These are phyloP conservation scores for Chlamydomonas sphaeroides DNA, from an alignment of 139 green algal species.

Conservation along the genomic window DNA sequence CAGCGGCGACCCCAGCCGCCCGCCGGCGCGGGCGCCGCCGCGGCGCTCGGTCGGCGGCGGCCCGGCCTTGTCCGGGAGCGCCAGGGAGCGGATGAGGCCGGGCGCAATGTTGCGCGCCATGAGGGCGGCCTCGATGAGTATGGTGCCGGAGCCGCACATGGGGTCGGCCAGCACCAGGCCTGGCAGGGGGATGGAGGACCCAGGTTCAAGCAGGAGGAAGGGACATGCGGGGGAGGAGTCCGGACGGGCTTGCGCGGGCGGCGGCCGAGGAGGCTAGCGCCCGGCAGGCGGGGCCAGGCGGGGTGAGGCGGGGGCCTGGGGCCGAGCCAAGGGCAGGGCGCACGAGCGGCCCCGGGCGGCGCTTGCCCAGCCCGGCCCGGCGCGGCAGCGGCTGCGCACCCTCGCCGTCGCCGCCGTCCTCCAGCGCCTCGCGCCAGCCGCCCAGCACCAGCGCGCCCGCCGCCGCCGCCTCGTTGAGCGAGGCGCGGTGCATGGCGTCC, in stretches of 20 bases:
- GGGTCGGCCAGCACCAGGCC: conserved; percentile 79
- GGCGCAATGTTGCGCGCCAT: conserved; percentile 82
- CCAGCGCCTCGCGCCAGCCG: conserved; percentile 62
- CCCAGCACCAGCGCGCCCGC: conserved; percentile 80
- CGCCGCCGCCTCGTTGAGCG: conserved; percentile 91
- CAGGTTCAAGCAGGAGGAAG: too few species aligned
- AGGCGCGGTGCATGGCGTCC: conserved; percentile 83
- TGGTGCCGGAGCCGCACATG: conserved; percentile 93
- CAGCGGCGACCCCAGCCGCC: background rate
- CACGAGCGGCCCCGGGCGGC: too few species aligned
- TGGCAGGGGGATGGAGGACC: conserved; percentile 35
- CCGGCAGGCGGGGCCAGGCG: too few species aligned
- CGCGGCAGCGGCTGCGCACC: background rate
- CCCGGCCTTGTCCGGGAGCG: conserved; percentile 42
- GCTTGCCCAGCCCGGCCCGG: too few species aligned
- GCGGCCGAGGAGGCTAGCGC: too few species aligned
- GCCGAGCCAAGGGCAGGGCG: too few species aligned
- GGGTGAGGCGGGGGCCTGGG: too few species aligned
- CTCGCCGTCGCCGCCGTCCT: conserved; percentile 9
- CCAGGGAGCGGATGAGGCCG: conserved; percentile 71
- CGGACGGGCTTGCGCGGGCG: too few species aligned
- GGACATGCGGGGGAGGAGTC: too few species aligned
- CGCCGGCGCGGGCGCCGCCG: background rate
- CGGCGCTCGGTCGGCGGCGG: background rate
- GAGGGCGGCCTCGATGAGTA: conserved; percentile 91